Evolutionary conservation across 2,329 filamentous ascomycete genomes (phyloP).

Genomic region (Cordyceps fumosorosea): DNA sequence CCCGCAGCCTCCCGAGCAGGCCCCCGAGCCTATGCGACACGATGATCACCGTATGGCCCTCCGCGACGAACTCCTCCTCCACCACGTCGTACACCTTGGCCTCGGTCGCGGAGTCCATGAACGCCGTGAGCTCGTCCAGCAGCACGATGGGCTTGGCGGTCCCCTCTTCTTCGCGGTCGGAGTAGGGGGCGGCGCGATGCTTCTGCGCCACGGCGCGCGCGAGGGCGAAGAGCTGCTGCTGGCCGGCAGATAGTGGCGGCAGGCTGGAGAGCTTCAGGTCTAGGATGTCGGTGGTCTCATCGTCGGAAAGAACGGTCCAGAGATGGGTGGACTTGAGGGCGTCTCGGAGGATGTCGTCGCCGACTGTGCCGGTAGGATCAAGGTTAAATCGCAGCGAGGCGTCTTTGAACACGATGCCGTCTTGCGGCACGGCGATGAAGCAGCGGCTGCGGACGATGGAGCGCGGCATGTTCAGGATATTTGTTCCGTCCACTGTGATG

Average conservation of each 20-base stretch:
- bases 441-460: slow-evolving; percentile 21
- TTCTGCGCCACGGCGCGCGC: slow-evolving; percentile 25
- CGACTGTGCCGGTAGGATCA: slow-evolving; percentile 14
- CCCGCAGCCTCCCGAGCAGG: slow-evolving; percentile 18
- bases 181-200: slow-evolving; percentile 9
- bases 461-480: slow-evolving; percentile 19
- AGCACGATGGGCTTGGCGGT: slow-evolving; percentile 25
- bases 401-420: slow-evolving; percentile 18
- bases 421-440: slow-evolving; percentile 28
- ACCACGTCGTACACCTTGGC: slow-evolving; percentile 25
- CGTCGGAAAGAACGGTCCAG: slow-evolving; percentile 9
- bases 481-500: slow-evolving; percentile 24
- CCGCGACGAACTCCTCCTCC: slow-evolving; percentile 18
- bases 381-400: slow-evolving; percentile 19
- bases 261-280: slow-evolving; percentile 22
- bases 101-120: slow-evolving; percentile 28
- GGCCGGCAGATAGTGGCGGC: slow-evolving; percentile 25
- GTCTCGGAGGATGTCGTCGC: slow-evolving; percentile 2
- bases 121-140: slow-evolving; percentile 27
- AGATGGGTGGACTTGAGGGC: slow-evolving; percentile 14
- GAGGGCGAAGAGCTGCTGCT: slow-evolving; percentile 27
- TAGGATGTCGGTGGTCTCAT: slow-evolving; percentile 15
- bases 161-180: neutral
- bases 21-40: slow-evolving; percentile 28
- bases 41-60: slow-evolving; percentile 30